Conservation (phyloP, 2,329 filamentous ascomycete genomes). For the Colletotrichum lini region DNA sequence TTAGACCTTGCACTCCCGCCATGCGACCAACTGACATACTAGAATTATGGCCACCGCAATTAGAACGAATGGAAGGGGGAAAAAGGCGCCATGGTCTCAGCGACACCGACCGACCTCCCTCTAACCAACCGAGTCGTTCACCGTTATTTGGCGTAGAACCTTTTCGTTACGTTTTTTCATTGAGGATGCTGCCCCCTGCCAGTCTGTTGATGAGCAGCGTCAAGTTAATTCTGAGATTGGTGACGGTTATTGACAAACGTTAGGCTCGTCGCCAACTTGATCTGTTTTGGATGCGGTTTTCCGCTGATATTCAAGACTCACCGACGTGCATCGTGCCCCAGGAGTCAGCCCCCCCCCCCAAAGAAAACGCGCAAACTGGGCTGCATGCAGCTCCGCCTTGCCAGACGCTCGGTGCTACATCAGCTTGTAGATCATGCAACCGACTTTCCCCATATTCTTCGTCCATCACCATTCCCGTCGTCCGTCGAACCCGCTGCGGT, state of each 20-base stretch:
- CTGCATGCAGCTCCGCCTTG: slow-evolving; percentile 16
- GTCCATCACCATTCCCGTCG: slow-evolving; percentile 23
- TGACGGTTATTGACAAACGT: slow-evolving; percentile 8
- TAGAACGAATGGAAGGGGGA: background rate
- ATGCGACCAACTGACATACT: background rate
- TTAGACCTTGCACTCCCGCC: slow-evolving; percentile 22
- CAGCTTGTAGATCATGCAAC: slow-evolving; percentile 26
- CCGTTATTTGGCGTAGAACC: slow-evolving; percentile 7
- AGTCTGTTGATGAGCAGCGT: background rate
- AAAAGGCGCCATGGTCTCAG: slow-evolving; percentile 3
- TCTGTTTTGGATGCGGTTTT: slow-evolving; percentile 4
- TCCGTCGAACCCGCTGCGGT: slow-evolving; percentile 15
- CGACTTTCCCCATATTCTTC: slow-evolving; percentile 16
- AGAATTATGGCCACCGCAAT: background rate
- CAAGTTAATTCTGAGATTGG: background rate
- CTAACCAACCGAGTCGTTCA: background rate
- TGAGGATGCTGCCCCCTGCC: slow-evolving; percentile 4
- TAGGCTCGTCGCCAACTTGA: background rate
- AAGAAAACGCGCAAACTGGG: background rate
- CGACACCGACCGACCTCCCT: background rate
- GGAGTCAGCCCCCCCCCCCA: no score
- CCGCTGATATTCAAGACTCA: slow-evolving; percentile 10
- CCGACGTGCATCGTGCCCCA: background rate
- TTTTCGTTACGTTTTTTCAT: no score
- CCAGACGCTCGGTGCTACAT: slow-evolving; percentile 18